Base-by-base conservation (phyloP, 2,329 filamentous ascomycete genomes). In the Colletotrichum neosansevieriae region DNA sequence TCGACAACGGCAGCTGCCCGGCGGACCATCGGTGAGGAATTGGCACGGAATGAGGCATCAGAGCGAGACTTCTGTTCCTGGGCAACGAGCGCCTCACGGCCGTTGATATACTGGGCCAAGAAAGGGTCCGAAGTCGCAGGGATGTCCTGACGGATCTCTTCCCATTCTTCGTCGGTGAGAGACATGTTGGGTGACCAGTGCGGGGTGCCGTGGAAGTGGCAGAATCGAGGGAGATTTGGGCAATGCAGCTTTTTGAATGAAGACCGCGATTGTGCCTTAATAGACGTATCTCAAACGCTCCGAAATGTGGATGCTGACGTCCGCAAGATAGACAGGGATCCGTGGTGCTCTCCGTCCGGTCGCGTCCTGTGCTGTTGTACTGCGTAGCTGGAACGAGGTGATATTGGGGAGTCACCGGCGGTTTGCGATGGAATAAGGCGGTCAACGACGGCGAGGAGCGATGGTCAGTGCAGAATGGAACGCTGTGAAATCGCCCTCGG, bases 1-100 rank as follows among this genome's bases (percentile, higher is more conserved):
- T 86, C 85, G 50, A 96, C 91, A 70, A 97, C 94, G 60, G 85
- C 84, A 73, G 90, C 91, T 24, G 94, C 93, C 76, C 90, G 88
- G 65, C 84, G 83, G 3, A 92, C 93, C 71, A 93, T 88, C 2
- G 92, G 91, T 0, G 92, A 93, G 60, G 96, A 86, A 29, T 86
- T 86, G 73, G 90, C 83, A 54, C 89, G 85, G 81, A 93, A 94
- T 11, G 85, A 84, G 9, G 74, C 73, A 71, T 93, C 94, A 77
- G 94, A 94, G 67, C 94, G 89, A 75, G 92, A 88, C 74, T 90
- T 92, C 79, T 93, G 91, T 78, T 98, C 96, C 76, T 97, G 88
- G 17, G 85, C 85, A 65, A 97, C 91, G 59, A 98, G 85, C 29
- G 89, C 89, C 73, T 91, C 86, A 58, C 94, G 88, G 21, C 93